Conservation (phyloP, 2,329 filamentous ascomycete species). For the Penicillium thymicola region DNA sequence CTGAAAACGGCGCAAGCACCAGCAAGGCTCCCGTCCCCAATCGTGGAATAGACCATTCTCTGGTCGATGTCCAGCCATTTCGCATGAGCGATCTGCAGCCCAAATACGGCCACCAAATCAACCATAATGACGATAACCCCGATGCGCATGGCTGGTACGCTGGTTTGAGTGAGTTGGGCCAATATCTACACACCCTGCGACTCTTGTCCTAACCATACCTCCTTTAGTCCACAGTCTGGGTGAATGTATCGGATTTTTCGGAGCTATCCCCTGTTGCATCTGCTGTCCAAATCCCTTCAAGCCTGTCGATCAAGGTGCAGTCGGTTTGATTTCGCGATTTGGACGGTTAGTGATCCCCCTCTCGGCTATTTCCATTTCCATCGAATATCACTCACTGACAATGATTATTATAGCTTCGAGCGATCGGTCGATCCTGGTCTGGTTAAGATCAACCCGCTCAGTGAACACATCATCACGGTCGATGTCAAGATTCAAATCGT, state of each 20-base stretch:
- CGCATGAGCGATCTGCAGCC: conserved; percentile 79
- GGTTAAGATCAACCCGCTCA: conserved; percentile 94
- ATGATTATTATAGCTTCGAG: conserved; percentile 59
- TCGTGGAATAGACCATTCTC: conserved; percentile 33
- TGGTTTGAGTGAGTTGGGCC: conserved; percentile 63
- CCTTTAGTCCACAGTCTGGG: conserved; percentile 68
- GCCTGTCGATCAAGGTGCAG: conserved; percentile 85
- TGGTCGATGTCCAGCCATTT: conserved; percentile 75
- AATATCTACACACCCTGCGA: neutral
- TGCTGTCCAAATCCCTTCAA: conserved; percentile 95
- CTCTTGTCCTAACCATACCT: neutral
- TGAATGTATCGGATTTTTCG: conserved; percentile 68
- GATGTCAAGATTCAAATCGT: conserved; percentile 99
- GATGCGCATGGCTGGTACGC: conserved; percentile 85
- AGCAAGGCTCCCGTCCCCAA: conserved; percentile 34
- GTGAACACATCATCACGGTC: conserved; percentile 82
- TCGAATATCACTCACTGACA: conserved; percentile 1
- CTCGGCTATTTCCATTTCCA: no score
- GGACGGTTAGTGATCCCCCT: conserved; percentile 51
- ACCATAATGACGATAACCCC: conserved; percentile 62
- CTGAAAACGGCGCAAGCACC: conserved; percentile 26
- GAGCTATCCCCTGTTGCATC: conserved; percentile 87
- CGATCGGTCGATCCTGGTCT: conserved; percentile 94
- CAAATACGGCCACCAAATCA: conserved; percentile 67
- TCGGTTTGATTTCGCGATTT: conserved; percentile 93